Evolutionary conservation across 371 early-diverging fungal genomes (phyloP), one percentile per base, ranked within the genome.

Genomic region (Mortierella sp.): DNA sequence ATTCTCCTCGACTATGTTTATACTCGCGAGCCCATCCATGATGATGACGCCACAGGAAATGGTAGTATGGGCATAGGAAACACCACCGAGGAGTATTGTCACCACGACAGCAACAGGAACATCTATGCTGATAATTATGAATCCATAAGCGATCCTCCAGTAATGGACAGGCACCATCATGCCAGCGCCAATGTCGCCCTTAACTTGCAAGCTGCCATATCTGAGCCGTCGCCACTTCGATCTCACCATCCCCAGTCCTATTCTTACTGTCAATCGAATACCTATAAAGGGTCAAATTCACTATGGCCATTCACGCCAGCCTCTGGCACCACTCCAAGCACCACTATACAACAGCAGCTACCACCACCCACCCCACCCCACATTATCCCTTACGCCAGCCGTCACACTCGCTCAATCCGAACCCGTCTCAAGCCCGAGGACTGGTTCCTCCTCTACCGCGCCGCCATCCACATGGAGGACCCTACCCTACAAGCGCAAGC

Each of bases 361-460:
- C 52, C 79, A 76, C n/a, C 76, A 73, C 28, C 80, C 54, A 31
- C 63, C 19, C 16, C 34, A 31, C 63, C 34, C 31, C 63, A 63
- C 19, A 63, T 63, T 34, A 26, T 24, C 4, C 21, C 63, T 50
- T 19, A 44, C 44, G 26, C 52, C 21, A 6, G 38, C 11, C 16
- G 44, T 1, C 44, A 68, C 19, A 68, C 42, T 3, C 8, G 34
- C 24, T 42, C 24, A 19, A 21, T 68, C 24, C 68, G 68, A 38
- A 11, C 75, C 7, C 48, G 50, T 7, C 63, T 78, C 19, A 73
- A 73, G 16, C 54, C 76, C 21, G 45, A 72, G 19, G 76, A 80
- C 9, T 84, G 84, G 84, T 78, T 79, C n/a, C 76, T 81, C 3
- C 57, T 84, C 28, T 84, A 84, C 50, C 52, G 79, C 48, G 81